A percentile compares a stretch with the other conserved stretches of the same genome.
Evolutionary conservation across 768 basidiomycete species (phyloP).

Genomic region (Boletus rubropictus): DNA sequence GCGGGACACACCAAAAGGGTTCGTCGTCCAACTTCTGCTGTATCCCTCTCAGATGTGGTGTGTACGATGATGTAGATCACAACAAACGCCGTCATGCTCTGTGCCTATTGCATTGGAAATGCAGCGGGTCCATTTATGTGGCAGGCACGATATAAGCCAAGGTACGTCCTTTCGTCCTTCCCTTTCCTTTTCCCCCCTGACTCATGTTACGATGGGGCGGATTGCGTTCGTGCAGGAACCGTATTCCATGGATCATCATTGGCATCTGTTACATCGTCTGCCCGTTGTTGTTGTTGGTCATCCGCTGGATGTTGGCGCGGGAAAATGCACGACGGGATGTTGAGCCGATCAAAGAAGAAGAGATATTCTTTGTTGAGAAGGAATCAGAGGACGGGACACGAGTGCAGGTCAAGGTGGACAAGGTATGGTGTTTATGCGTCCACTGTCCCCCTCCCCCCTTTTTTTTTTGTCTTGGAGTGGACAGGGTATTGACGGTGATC

Average conservation of each 20-base stretch:
- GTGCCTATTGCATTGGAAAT: constrained; percentile 64
- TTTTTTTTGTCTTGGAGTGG: background rate
- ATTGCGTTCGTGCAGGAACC: constrained; percentile 43
- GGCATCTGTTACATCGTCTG: constrained; percentile 55
- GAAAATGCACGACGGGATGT: constrained; percentile 64
- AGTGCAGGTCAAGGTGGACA: constrained; percentile 55
- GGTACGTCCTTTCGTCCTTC: constrained; percentile 34
- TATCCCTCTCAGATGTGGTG: background rate
- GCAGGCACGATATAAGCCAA: constrained; percentile 60
- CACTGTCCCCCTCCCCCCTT: background rate
- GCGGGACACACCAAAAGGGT: constrained; percentile 71
- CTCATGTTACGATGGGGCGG: background rate
- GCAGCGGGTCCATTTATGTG: constrained; percentile 75
- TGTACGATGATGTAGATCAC: constrained; percentile 14
- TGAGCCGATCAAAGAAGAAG: constrained; percentile 52
- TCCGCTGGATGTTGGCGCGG: constrained; percentile 47
- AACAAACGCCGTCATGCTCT: constrained; percentile 66
- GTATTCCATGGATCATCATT: constrained; percentile 74
- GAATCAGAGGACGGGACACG: constrained; percentile 45
- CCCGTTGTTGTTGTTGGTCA: constrained; percentile 41
- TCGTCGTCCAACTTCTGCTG: constrained; percentile 29
- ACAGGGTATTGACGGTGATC: background rate
- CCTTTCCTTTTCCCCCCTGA: background rate
- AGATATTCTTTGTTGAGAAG: constrained; percentile 57
- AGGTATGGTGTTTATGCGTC: constrained; percentile 36